Evolutionary conservation across 2,329 filamentous ascomycete genomes (phyloP), one percentile per base, ranked within the genome.

Genomic region (Paecilomyces sp.): DNA sequence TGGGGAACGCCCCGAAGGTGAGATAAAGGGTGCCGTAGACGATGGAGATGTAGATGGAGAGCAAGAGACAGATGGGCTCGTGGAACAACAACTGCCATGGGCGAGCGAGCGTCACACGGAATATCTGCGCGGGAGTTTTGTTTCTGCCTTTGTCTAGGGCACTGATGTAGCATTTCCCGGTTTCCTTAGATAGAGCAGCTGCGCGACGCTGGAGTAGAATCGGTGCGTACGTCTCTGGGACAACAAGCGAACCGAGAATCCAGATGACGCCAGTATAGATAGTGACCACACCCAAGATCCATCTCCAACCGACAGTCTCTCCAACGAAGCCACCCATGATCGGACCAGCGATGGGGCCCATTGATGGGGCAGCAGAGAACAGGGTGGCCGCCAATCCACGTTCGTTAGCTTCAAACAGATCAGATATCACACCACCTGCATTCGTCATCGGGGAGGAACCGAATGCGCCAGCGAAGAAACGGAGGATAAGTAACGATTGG

Each of bases 291-390:
- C 74, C 75, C 58, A 75, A 67, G 22, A 79, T 71, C 78, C 78
- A 79, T 64, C 77, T 63, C 79, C 78, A 78, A 2, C 76, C 78
- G 28, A 73, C 72, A 7, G 73, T 73, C 69, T 77, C 73, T 1
- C 73, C 77, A 0, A 81, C 65, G 65, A 83, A 83, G 0, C 81
- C 81, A 15, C 80, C 81, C 22, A 82, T 76, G 13, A 83, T 77
- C 1, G 81, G 81, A 0, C 81, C 82, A 1, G 83, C 67, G 1
- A 82, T 75, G 0, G 77, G 75, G 2, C 77, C 78, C 65, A 79
- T 71, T 65, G 79, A 79, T 0, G 78, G 77, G 1, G 76, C 77
- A 8, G 74, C 70, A 4, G 74, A 71, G 60, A 78, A 80, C 3
- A 79, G 60, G 11, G 71, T 69, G 63, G 78, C 74, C 1, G 76